Evolutionary conservation across 148 eudicot genomes (phyloP), one percentile per base, ranked within the genome.

Genomic region (Talinum fruticosum): DNA sequence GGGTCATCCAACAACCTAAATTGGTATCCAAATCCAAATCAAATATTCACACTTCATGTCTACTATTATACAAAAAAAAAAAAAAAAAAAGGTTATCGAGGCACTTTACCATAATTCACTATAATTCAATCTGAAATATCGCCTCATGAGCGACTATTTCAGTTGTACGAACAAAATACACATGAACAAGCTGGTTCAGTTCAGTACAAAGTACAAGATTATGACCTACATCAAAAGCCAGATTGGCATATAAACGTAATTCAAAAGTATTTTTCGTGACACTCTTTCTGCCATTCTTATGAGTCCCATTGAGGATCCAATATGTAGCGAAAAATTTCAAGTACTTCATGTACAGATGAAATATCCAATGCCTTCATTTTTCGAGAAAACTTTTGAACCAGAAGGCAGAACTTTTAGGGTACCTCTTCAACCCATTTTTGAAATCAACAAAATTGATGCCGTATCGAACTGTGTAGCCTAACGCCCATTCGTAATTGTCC

Each of bases 381-480:
- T 45, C 44, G 38, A 79, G 70, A 35, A 85, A 85, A 1, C 68
- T 77, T 57, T 70, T 76, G 62, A 79, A 82, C 87, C 85, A 83
- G 12, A 69, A 28, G 1, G 85, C 83, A 36, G 87, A 85, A 8
- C 64, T 73, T 66, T 85, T 84, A 2, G 85, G 85, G 36, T 82
- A 67, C 53, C 87, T 79, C 24, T 70, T 75, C 77, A 74, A 38
- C n/a, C 85, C 85, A 6, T 82, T 66, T 7, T 35, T 67, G 68
- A 75, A 85, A 57, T 85, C 85, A 8, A 85, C 88, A 47, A 47
- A 82, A 65, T 79, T 62, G 53, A 85, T 47, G 30, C 85, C 87
- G 35, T 67, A 85, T 49, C 85, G 79, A 30, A 77, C 72, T 10
- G 87, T 82, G n/a, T 82, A 85, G 32, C 87, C 87, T 5, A 32